Base-by-base conservation (phyloP, 805 yeast genomes). In the Saccharomycopsis sp. region DNA sequence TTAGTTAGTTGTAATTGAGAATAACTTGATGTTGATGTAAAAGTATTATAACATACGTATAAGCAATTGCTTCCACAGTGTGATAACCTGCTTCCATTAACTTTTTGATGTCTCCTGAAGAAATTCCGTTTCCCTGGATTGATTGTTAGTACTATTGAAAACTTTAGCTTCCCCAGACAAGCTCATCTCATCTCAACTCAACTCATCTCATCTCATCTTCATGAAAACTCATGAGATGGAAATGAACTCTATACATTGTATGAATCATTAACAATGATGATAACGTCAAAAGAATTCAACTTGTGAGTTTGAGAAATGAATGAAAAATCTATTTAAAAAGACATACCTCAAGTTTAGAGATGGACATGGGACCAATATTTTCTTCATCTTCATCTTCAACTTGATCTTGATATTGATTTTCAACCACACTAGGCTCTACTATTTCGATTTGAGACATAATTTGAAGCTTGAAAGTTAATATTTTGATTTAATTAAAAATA, bases 191-290 rank as follows among this genome's bases (percentile, higher is more conserved):
- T n/a, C n/a, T n/a, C n/a, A n/a, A n/a, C n/a, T n/a, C n/a, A n/a
- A n/a, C n/a, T n/a, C n/a, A n/a, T n/a, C 88, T 71, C 47, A 92
- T 87, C 10, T 98, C 98, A 54, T 86, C 85, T 15, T 94, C 94
- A 60, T 57, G 58, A 62, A 4, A 59, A 60, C 45, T 57, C n/a
- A n/a, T n/a, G n/a, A n/a, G n/a, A n/a, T n/a, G n/a, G n/a, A n/a
- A n/a, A n/a, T n/a, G n/a, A n/a, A n/a, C n/a, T n/a, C n/a, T n/a
- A n/a, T n/a, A n/a, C n/a, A n/a, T n/a, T n/a, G n/a, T n/a, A n/a
- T n/a, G n/a, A n/a, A n/a, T n/a, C n/a, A 60, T 18, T 61, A 52
- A 1, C 50, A 23, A 8, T 23, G 26, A 10, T 23, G 6, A 23
- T 6, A 8, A 23, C 10, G 10, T 6, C 6, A n/a, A 37, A 17